These are phyloP conservation scores for Sphenostylis stenocarpa DNA, from an alignment of 306 rosid species.

Conservation along the genomic window DNA sequence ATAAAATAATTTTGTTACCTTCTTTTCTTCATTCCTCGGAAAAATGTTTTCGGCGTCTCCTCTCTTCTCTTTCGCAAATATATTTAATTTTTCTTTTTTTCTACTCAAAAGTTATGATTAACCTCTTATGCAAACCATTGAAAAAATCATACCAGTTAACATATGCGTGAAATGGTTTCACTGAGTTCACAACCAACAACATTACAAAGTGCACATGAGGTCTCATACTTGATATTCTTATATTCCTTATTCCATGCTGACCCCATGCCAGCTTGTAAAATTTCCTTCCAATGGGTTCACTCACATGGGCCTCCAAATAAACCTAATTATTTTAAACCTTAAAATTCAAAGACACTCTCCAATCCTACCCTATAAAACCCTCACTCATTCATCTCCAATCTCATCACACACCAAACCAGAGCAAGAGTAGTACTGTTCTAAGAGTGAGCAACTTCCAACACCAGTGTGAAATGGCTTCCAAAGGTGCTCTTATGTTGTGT, in stretches of 20 bases:
- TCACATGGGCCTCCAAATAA: constrained; percentile 32
- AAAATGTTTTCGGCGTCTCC: too few relatives aligned
- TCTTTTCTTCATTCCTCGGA: too few relatives aligned
- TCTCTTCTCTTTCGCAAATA: too few relatives aligned
- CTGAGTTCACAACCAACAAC: background rate
- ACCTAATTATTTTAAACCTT: background rate
- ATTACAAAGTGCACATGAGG: background rate
- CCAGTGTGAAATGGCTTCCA: constrained; percentile 59
- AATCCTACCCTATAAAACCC: constrained; percentile 50
- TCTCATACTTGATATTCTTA: background rate
- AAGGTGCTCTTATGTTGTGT: constrained; percentile 51
- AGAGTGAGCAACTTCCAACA: background rate
- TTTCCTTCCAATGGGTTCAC: constrained; percentile 36
- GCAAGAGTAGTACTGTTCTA: background rate
- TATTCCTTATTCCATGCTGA: constrained; percentile 13
- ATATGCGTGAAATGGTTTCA: background rate
- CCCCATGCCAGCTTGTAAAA: constrained; percentile 34
- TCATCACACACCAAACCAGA: constrained; percentile 10
- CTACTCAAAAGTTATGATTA: too few relatives aligned
- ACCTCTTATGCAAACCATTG: background rate
- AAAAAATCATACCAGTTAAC: background rate
- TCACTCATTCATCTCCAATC: background rate
- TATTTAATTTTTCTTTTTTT: too few relatives aligned
- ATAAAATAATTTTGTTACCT: too few relatives aligned
- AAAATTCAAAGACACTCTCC: background rate